Base-by-base conservation (phyloP, 2,329 filamentous ascomycete species). In the Huntiella omanensis region DNA sequence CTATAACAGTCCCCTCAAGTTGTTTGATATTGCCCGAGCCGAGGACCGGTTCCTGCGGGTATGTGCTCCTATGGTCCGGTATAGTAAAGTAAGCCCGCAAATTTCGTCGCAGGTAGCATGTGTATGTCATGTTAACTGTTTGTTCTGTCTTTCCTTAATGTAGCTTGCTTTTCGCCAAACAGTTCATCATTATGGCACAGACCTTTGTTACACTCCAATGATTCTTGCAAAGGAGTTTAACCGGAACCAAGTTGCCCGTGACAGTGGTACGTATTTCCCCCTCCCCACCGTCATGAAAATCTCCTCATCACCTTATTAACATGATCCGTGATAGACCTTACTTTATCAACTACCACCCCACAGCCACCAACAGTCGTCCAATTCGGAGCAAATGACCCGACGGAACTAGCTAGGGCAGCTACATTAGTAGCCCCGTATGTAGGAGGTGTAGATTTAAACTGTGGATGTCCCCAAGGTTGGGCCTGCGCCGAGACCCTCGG, bases 151-250 rank as follows among this genome's bases (percentile, higher is more conserved):
- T n/a, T 37, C 2, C 36, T 55, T 45, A 58, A 54, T 47, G 55
- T 52, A 80, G 69, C 68, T 83, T 37, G 77, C 79, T 40, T 83
- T 83, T 56, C 71, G 79, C 41, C 71, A 80, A 53, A 77, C 78
- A 0, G 73, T 77, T 3, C 68, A 75, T 51, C 64, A 71, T 41
- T 82, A 79, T 57, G 73, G 71, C 41, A 71, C 72, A 12, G 77
- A 83, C 57, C 57, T 83, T 5, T 75, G 71, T 52, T 83, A 78
- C 71, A 81, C 77, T 2, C 79, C 79, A 38, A 83, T 83, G 79
- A 73, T 80, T 46, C 62, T 80, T 3, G 75, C 76, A 44, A 80
- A 79, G 55, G 76, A 80, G 56, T 80, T 80, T 57, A 79, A 79
- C 60, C 66, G 76, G 17, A 78, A 65, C 54, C 57, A 60, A 15